Conservation (phyloP, 2,329 filamentous ascomycete species). For the Fusarium robinianum region DNA sequence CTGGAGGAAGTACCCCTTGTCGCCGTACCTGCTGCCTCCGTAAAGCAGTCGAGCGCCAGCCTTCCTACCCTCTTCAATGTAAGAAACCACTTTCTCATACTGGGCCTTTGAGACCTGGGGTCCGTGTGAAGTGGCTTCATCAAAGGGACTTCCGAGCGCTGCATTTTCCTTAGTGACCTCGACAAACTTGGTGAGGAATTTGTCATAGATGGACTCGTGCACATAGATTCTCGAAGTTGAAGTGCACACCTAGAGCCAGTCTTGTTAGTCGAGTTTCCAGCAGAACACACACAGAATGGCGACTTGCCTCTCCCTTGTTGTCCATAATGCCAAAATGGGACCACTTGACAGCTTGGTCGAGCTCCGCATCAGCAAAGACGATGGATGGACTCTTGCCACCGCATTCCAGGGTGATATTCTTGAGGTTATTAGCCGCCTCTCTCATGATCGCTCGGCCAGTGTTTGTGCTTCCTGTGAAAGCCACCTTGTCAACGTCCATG, state of each 20-base stretch:
- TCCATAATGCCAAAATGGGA: conserved; percentile 48
- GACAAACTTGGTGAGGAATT: conserved; percentile 61
- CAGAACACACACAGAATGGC: too few relatives aligned
- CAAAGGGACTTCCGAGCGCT: conserved; percentile 66
- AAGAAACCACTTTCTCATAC: conserved; percentile 66
- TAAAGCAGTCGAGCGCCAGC: conserved; percentile 62
- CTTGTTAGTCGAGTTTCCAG: conserved; percentile 5
- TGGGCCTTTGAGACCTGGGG: conserved; percentile 68
- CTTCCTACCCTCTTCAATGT: conserved; percentile 66
- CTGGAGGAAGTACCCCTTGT: conserved; percentile 36
- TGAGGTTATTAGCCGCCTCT: conserved; percentile 61
- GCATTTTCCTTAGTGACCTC: conserved; percentile 53
- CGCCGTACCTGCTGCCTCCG: conserved; percentile 34
- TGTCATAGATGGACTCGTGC: conserved; percentile 59
- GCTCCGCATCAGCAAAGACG: conserved; percentile 62
- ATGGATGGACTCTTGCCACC: conserved; percentile 63
- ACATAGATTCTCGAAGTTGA: conserved; percentile 64
- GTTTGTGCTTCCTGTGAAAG: conserved; percentile 70
- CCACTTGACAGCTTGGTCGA: conserved; percentile 64
- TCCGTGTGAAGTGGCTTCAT: conserved; percentile 65
- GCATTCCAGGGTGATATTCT: conserved; percentile 62
- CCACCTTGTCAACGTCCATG: conserved; percentile 67
- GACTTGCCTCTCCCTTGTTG: conserved; percentile 59
- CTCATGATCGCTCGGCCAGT: conserved; percentile 73
- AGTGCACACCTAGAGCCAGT: conserved; percentile 53